These are phyloP conservation scores for Gloeophyllum trabeum DNA, from an alignment of 768 basidiomycete genomes.

Conservation along the genomic window DNA sequence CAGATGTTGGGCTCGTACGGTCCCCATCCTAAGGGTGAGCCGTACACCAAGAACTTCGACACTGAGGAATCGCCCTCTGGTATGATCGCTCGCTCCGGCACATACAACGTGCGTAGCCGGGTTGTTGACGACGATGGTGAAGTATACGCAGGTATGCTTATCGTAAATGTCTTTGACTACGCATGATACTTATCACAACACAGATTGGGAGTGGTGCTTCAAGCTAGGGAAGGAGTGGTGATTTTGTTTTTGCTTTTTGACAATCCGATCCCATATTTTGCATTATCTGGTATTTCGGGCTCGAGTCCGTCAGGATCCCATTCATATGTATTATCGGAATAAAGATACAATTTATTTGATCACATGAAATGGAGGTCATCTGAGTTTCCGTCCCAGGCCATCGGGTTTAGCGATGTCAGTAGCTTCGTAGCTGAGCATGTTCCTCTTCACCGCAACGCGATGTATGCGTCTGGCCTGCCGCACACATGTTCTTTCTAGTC, in stretches of 20 bases:
- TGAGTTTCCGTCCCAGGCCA: no score
- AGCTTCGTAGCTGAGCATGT: no score
- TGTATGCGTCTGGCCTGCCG: no score
- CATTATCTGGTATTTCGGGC: no score
- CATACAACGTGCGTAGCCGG: slow-evolving; percentile 69
- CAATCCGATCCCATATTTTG: no score
- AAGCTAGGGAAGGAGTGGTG: slow-evolving; percentile 91
- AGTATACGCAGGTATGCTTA: slow-evolving; percentile 60
- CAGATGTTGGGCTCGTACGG: slow-evolving; percentile 95
- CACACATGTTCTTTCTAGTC: no score
- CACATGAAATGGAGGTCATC: no score
- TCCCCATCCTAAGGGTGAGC: slow-evolving; percentile 47
- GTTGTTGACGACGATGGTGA: slow-evolving; percentile 83
- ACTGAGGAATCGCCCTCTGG: slow-evolving; percentile 62
- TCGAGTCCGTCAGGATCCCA: no score
- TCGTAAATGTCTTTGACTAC: background rate
- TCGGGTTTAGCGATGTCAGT: no score
- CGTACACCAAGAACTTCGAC: slow-evolving; percentile 71
- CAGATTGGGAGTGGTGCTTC: slow-evolving; percentile 85
- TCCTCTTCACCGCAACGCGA: no score
- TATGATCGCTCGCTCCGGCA: slow-evolving; percentile 70
- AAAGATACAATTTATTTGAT: no score
- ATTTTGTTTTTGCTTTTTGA: slow-evolving; percentile 12
- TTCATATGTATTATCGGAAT: no score
- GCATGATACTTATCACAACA: background rate